Percentiles rank a stretch among this genome's conserved stretches.
These are phyloP conservation scores for Aegilops bicornis DNA, from an alignment of 176 grass and related monocot species.

Conservation along the genomic window DNA sequence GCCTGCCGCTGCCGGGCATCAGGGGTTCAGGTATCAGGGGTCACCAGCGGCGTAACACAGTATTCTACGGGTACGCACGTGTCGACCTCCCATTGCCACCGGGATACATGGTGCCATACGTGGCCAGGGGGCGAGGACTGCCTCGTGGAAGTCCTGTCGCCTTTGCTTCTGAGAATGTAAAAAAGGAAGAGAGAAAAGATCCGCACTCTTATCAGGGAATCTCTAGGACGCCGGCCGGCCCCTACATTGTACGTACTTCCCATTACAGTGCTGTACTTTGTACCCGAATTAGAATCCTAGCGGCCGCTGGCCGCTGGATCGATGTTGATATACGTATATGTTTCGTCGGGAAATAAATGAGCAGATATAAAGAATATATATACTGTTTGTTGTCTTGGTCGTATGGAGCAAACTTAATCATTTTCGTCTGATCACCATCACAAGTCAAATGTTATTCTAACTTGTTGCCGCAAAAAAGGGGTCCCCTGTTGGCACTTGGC, in stretches of 20 bases:
- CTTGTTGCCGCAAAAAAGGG: background rate
- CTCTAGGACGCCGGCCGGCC: background rate
- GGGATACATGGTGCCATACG: background rate
- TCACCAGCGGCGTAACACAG: background rate
- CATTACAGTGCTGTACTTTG: background rate
- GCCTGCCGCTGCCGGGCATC: background rate
- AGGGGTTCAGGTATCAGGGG: background rate
- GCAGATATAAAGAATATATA: no score
- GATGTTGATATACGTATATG: no score
- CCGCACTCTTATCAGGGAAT: background rate
- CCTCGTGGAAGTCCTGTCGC: slow-evolving; percentile 1
- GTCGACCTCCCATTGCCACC: slow-evolving; percentile 7
- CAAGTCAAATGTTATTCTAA: slow-evolving; percentile 5
- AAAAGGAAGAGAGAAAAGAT: background rate
- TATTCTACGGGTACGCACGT: slow-evolving; percentile 5
- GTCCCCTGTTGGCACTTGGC: background rate
- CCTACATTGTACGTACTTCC: slow-evolving; percentile 26
- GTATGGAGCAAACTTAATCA: background rate
- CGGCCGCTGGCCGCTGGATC: no score
- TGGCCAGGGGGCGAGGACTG: background rate
- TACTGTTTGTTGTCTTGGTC: background rate
- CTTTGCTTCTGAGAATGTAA: background rate
- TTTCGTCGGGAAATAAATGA: no score
- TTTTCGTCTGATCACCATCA: background rate
- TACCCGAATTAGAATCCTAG: background rate